Base-by-base conservation (phyloP, 2,329 filamentous ascomycete species). In the Talaromyces marneffei region DNA sequence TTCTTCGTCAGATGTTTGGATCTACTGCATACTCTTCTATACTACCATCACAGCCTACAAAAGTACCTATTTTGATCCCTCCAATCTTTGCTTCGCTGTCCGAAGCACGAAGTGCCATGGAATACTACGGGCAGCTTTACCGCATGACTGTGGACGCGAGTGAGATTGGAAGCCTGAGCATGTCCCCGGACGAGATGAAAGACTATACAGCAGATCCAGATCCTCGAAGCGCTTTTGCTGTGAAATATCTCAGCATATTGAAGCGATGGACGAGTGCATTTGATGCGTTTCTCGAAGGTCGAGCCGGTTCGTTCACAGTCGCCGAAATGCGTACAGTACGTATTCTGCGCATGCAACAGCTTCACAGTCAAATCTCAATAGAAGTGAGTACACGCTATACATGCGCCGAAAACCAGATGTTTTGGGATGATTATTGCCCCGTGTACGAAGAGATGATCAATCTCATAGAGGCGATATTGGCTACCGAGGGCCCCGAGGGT, bases 331-430 rank as follows among this genome's bases (percentile, higher is more conserved):
- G 46, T 40, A 16, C 57, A 4, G n/a, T 31, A 39, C 31, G 57
- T 6, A 59, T 59, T 31, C 23, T 59, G 23, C 57, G 57, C 12
- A 52, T 59, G 57, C 57, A 52, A 31, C 57, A 59, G 25, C 44
- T 50, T 29, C 42, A 50, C 57, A 52, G 27, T 31, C 44, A 59
- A 31, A 7, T 59, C 23, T 50, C 57, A 5, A 9, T 59, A 29
- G 31, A 59, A 29, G 57, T 59, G 31, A 50, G 44, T 31, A 52
- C 44, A 20, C 44, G 33, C 20, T 35, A 48, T 23, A 50, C 37
- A 25, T 48, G n/a, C 1, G 9, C 57, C 23, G 57, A 50, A 12
- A 31, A 59, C 18, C 57, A 40, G 33, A 52, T 59, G 57, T 48
- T 37, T 33, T 59, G 57, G 57, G 57, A 59, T 31, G 35, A 40